Percentiles rank a stretch among this genome's conserved stretches.
Conservation (phyloP, 305 asterid genomes). For the Stenogyne calaminthoides region DNA sequence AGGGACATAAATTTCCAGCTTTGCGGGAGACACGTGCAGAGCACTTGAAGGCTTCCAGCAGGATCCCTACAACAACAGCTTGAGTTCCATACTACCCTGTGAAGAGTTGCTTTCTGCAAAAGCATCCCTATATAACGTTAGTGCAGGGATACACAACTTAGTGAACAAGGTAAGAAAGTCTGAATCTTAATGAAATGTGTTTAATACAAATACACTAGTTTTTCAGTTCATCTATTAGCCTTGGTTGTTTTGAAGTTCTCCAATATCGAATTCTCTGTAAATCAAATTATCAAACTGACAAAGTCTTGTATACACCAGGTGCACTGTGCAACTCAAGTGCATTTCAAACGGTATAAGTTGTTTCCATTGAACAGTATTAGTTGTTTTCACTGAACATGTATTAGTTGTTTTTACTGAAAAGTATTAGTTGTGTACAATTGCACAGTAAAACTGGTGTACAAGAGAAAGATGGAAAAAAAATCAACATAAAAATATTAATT, state of each 20-base stretch:
- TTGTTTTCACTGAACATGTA: no score
- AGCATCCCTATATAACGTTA: conserved; percentile 50
- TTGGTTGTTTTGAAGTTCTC: background rate
- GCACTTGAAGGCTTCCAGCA: conserved; percentile 70
- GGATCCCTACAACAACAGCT: conserved; percentile 83
- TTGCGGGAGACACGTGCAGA: conserved; percentile 76
- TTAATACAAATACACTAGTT: background rate
- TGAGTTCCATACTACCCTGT: conserved; percentile 85
- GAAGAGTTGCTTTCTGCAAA: conserved; percentile 63
- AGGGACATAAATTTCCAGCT: conserved; percentile 44
- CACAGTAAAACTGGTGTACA: no score
- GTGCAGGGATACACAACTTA: conserved; percentile 53
- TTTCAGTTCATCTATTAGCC: conserved; percentile 10
- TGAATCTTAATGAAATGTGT: background rate
- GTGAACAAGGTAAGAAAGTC: conserved; percentile 55
- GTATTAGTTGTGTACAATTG: no score
- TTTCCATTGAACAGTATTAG: no score
- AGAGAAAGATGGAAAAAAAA: background rate
- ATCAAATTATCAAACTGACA: background rate
- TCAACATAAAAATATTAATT: background rate
- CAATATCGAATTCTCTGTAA: background rate
- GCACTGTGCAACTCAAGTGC: no score
- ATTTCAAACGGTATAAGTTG: no score
- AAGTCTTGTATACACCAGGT: no score
- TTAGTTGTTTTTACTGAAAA: no score